Evolutionary conservation across 768 basidiomycete genomes (phyloP).

Genomic region (Lentinula edodes): DNA sequence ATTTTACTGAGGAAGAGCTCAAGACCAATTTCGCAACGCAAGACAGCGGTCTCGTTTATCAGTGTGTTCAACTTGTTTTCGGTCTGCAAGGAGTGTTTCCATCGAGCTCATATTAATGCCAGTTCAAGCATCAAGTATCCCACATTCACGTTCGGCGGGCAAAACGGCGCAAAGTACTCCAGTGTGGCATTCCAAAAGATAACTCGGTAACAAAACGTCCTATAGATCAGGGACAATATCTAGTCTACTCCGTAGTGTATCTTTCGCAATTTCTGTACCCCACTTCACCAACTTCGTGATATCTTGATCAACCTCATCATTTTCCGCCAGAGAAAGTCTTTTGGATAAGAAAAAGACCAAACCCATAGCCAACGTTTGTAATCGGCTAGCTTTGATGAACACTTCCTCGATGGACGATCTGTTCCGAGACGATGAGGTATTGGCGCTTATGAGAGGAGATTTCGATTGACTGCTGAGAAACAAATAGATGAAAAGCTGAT

Average conservation of each 20-base stretch:
- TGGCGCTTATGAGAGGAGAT: slow-evolving; percentile 53
- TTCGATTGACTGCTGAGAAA: slow-evolving; percentile 72
- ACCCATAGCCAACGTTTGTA: slow-evolving; percentile 67
- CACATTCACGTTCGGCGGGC: slow-evolving; percentile 75
- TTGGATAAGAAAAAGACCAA: slow-evolving; percentile 63
- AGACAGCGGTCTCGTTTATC: slow-evolving; percentile 50
- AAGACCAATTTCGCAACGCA: slow-evolving; percentile 42
- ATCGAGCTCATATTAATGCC: background rate
- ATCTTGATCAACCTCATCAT: slow-evolving; percentile 24
- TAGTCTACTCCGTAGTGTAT: slow-evolving; percentile 61
- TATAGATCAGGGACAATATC: slow-evolving; percentile 36
- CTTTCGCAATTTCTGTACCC: slow-evolving; percentile 63
- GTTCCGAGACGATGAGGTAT: slow-evolving; percentile 41
- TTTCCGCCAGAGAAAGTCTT: slow-evolving; percentile 31
- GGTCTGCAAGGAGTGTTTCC: background rate
- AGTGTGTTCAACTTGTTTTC: slow-evolving; percentile 34
- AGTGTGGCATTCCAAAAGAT: slow-evolving; percentile 64
- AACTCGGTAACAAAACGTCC: background rate
- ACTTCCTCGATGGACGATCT: slow-evolving; percentile 67
- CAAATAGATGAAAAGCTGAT: slow-evolving; percentile 60
- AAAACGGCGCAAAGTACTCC: slow-evolving; percentile 61
- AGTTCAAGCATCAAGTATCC: slow-evolving; percentile 73
- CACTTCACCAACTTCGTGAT: slow-evolving; percentile 50
- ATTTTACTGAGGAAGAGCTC: slow-evolving; percentile 79
- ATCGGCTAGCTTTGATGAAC: slow-evolving; percentile 67